A percentile compares a stretch with the other conserved stretches of the same genome.
Evolutionary conservation across 2,329 filamentous ascomycete species (phyloP).

Genomic region (Colletotrichum phormii): DNA sequence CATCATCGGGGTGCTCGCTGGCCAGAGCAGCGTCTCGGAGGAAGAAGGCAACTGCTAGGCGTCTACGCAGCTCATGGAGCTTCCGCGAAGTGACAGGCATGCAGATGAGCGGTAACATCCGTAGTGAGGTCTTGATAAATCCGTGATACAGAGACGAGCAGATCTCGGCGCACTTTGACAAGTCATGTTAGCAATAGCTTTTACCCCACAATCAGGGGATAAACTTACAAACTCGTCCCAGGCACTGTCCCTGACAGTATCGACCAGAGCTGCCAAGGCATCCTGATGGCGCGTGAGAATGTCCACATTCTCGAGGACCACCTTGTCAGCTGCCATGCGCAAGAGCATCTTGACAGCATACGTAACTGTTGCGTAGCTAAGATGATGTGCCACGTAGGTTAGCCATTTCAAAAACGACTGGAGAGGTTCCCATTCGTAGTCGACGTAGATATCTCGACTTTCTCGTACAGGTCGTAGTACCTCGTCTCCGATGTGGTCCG

Average conservation of each 20-base stretch:
- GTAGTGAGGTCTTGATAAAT: slow-evolving; percentile 62
- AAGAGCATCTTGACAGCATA: slow-evolving; percentile 61
- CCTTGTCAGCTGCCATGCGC: slow-evolving; percentile 65
- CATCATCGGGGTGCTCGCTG: slow-evolving; percentile 52
- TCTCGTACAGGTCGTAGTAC: slow-evolving; percentile 42
- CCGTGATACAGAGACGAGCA: slow-evolving; percentile 59
- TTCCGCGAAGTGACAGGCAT: slow-evolving; percentile 65
- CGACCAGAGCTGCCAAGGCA: slow-evolving; percentile 57
- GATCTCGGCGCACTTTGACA: slow-evolving; percentile 60
- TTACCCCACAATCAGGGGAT: neutral
- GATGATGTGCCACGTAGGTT: slow-evolving; percentile 47
- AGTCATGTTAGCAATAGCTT: slow-evolving; percentile 27
- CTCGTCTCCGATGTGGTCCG: slow-evolving; percentile 53
- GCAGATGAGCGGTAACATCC: slow-evolving; percentile 67
- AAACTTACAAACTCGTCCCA: slow-evolving; percentile 58
- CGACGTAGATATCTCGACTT: slow-evolving; percentile 44
- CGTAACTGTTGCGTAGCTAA: slow-evolving; percentile 49
- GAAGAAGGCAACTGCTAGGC: slow-evolving; percentile 74
- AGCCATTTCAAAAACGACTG: slow-evolving; percentile 57
- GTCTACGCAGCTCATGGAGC: slow-evolving; percentile 71
- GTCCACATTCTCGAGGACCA: slow-evolving; percentile 50
- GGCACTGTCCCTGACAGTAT: slow-evolving; percentile 49
- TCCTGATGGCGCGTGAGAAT: slow-evolving; percentile 54
- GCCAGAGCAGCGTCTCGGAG: slow-evolving; percentile 61
- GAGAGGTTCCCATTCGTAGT: slow-evolving; percentile 60